Evolutionary conservation across 2,329 filamentous ascomycete genomes (phyloP).

Genomic region (Penicillium sp.): DNA sequence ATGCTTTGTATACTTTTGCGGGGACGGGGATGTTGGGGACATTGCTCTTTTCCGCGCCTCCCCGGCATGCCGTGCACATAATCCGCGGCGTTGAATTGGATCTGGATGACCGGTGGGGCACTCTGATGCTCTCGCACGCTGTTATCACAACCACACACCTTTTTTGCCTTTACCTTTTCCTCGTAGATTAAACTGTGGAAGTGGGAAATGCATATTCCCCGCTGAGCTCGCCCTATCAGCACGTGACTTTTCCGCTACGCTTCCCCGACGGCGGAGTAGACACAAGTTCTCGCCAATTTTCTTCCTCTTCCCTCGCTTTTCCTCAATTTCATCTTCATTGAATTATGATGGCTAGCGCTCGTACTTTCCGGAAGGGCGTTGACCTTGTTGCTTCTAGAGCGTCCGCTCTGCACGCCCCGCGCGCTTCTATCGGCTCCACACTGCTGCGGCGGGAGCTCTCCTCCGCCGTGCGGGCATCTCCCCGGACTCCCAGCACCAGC

Average conservation of each 20-base stretch:
- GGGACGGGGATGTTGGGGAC: not conserved
- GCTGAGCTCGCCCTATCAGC: constrained; percentile 32
- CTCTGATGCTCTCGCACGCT: not conserved
- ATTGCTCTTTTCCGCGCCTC: not conserved
- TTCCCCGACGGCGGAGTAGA: constrained; percentile 21
- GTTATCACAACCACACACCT: not conserved
- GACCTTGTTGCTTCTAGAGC: constrained; percentile 31
- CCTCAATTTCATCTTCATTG: constrained; percentile 16
- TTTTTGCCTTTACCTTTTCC: not conserved
- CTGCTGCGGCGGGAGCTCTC: constrained; percentile 30
- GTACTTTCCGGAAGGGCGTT: constrained; percentile 29
- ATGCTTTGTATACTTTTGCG: not conserved
- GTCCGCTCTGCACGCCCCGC: constrained; percentile 23
- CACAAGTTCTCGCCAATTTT: constrained; percentile 11
- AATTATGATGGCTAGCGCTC: constrained; percentile 29
- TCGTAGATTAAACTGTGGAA: not conserved
- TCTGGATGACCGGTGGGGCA: constrained; percentile 2
- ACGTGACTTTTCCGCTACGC: constrained; percentile 39
- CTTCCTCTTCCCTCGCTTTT: constrained; percentile 11
- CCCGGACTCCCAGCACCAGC: constrained; percentile 13
- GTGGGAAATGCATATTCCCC: not conserved
- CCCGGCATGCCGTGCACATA: constrained; percentile 11
- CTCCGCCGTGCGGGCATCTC: constrained; percentile 26
- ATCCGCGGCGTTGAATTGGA: constrained; percentile 1
- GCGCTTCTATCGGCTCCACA: constrained; percentile 33